These are phyloP conservation scores for Ephemerocybe angulata DNA, from an alignment of 768 basidiomycete species.

Conservation along the genomic window DNA sequence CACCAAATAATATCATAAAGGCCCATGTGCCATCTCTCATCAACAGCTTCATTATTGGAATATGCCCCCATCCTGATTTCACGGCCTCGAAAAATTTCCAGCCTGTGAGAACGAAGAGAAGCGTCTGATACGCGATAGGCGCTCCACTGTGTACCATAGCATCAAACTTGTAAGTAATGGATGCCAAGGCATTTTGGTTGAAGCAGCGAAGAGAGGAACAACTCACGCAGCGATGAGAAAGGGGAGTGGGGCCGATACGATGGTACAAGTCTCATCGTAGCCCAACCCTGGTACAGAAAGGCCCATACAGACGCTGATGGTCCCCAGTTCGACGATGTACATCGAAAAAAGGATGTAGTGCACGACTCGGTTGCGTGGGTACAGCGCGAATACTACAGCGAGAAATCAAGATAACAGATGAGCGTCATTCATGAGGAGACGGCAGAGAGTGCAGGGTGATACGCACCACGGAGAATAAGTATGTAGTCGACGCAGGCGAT, in stretches of 20 bases:
- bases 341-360: neutral
- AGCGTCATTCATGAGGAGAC: neutral
- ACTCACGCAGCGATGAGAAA: conserved; percentile 30
- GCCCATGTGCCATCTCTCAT: conserved; percentile 44
- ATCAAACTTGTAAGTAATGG: no score
- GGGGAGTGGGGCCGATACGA: conserved; percentile 22
- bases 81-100: conserved; percentile 33
- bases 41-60: conserved; percentile 38
- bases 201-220: neutral
- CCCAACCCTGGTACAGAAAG: conserved; percentile 28
- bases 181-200: neutral
- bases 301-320: conserved; percentile 27
- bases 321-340: conserved; percentile 28
- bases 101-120: conserved; percentile 35
- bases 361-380: conserved; percentile 11
- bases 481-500: conserved; percentile 34
- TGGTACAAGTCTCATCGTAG: conserved; percentile 33
- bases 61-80: conserved; percentile 38
- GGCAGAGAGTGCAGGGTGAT: neutral
- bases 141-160: conserved; percentile 24
- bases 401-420: no score
- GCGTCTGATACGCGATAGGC: conserved; percentile 34
- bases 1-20: conserved; percentile 39
- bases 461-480: conserved; percentile 37
- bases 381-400: conserved; percentile 43